Base-by-base conservation (phyloP, 768 basidiomycete species). In the Boletus bicolor region DNA sequence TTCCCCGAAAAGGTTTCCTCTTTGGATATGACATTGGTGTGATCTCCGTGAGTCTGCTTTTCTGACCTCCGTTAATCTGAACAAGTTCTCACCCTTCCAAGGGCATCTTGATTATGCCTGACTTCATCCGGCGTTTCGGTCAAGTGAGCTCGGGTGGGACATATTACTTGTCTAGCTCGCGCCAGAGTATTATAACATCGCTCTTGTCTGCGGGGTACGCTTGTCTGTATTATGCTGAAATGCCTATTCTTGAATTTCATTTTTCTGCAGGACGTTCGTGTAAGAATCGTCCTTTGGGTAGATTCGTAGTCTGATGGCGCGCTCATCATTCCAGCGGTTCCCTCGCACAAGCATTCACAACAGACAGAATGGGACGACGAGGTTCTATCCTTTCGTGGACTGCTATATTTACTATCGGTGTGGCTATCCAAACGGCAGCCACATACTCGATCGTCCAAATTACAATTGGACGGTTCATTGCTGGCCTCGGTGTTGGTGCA, bases 271-370 rank as follows among this genome's bases (percentile, higher is more conserved):
- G 43, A 62, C 56, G 1, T 63, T 63, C 8, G 53, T 55, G 56
- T 57, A 54, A 63, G 53, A 21, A 9, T 30, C 35, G 1, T 17
- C 3, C 26, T 9, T 0, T 1, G 6, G 2, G 28, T 30, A 26
- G 24, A 19, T 50, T 41, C 34, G 1, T 28, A 26, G 8, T 36
- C 57, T 62, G 36, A 56, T 26, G 19, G 4, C 10, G 3, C 21
- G 44, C 8, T 7, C 8, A 4, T 49, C 15, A 24, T 24, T 36
- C 7, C 17, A 82, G 81, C 28, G 87, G 86, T 36, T 84, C 87
- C 10, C 71, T 89, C 24, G 82, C 69, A 0, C 87, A 88, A 60
- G 84, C 87, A 12, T 60, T 60, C 37, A 60, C 58, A 4, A 60
- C 58, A 10, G 58, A 60, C 24, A 60, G 59, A 30, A 60, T 60